Base-by-base conservation (phyloP, 2,329 filamentous ascomycete genomes). In the Bertia moriformis region DNA sequence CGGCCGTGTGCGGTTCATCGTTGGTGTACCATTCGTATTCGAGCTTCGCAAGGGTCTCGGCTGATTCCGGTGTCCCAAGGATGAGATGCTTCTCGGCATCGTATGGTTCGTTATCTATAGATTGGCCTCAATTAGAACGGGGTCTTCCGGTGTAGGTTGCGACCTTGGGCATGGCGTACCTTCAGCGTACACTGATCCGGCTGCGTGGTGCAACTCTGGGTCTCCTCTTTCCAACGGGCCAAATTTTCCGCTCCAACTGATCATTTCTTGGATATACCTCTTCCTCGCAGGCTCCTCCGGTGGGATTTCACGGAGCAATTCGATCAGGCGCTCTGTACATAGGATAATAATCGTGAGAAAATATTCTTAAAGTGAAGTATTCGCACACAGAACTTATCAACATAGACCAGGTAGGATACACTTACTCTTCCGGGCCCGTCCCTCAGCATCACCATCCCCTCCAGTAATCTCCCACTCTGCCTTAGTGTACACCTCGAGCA, bases 1-100 rank as follows among this genome's bases (percentile, higher is more conserved):
- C 68, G 2, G 76, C 77, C 0, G 73, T 78, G 47, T 77, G 73
- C 2, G 73, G 66, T 38, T 73, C 70, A 54, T 81, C 74, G 45
- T 69, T 63, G 22, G 59, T 65, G 58, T 81, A 83, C 77, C 77
- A 83, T 27, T 67, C 62, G 53, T 78, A 81, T 49, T 80, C 71
- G 44, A 80, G 60, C 43, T 65, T 62, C 13, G 71, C 68, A 41
- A 83, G 65, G 19, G 66, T 62, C 44, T 71, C 66, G n/a, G 74
- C 66, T 3, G 72, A 78, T 55, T 75, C 73, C 43, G 67, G 66
- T 10, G 73, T 81, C 46, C 77, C 78, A 36, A 80, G 63, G 19
- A 73, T 60, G 30, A 83, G 63, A 52, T 83, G 77, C 44, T 71
- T 67, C 54, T 83, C 77, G 27, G 78, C 77, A 36, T 79, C 76